Base-by-base conservation (phyloP, 2,329 filamentous ascomycete species). In the Penicillium sp. region DNA sequence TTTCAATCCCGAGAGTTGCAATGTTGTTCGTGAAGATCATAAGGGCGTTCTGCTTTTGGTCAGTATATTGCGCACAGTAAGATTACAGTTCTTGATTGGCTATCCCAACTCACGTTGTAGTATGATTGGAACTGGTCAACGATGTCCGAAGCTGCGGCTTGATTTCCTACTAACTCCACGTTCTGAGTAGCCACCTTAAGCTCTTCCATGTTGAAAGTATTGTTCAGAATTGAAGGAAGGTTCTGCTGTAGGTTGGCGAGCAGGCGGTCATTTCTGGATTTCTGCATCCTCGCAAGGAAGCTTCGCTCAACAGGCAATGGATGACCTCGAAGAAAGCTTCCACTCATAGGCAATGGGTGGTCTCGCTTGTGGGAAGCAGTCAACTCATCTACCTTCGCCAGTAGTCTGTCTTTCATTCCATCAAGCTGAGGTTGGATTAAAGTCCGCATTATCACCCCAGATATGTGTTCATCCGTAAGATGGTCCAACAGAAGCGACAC, bases 111-210 rank as follows among this genome's bases (percentile, higher is more conserved):
- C 17, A 67, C 65, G 9, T 66, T 60, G 41, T 68, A 71, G 19
- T 69, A 67, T 1, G 62, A 42, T 8, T 59, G 51, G 49, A 57
- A 61, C 45, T 57, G 81, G 39, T 43, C 45, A n/a, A 55, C 9
- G 15, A 49, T 21, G 1, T 73, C 73, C 0, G 75, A 70, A 0
- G 72, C 75, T 0, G 72, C 75, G 50, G 78, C 78, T 70, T 70
- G 39, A 35, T 71, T 48, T 42, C 56, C 62, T 23, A 53, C 50
- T 6, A 36, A 21, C 27, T 63, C 38, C 23, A 60, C 8, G 1
- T 35, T 12, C 1, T 33, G 21, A 5, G 44, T 43, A 1, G 58
- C 29, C 5, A 3, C 7, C 13, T 8, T n/a, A 0, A 52, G n/a
- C 4, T 31, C 29, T 13, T 29, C 25, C 5, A 10, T 38, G 15